A percentile compares a stretch with the other conserved stretches of the same genome.
phyloP scores from a whole-genome alignment of 176 grass and related monocot species.

The Elymus sibiricus region DNA sequence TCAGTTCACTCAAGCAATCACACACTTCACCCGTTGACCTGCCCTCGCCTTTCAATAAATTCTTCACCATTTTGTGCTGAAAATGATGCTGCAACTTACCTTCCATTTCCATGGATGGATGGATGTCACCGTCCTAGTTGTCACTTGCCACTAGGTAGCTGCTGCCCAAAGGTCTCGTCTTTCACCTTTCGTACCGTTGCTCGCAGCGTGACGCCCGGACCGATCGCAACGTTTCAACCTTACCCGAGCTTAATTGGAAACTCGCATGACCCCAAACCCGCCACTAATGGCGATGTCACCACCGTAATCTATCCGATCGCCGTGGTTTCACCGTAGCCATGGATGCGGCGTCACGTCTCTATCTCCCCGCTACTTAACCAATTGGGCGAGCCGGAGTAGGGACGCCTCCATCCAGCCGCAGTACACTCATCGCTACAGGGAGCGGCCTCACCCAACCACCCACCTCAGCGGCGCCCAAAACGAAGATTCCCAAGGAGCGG shows the following conservation, averaged over 20 bases:
- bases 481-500: too few relatives aligned
- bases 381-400: too few relatives aligned
- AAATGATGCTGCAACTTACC: neutral
- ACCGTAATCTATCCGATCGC: too few relatives aligned
- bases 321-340: too few relatives aligned
- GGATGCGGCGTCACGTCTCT: too few relatives aligned
- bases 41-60: neutral
- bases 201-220: neutral
- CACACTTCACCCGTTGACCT: neutral
- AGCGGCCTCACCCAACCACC: too few relatives aligned
- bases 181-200: neutral
- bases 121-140: neutral
- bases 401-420: too few relatives aligned
- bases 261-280: neutral
- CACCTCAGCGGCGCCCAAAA: too few relatives aligned
- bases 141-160: slow-evolving; percentile 1
- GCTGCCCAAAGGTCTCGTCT: neutral
- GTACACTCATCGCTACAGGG: too few relatives aligned
- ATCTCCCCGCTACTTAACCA: too few relatives aligned
- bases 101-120: neutral
- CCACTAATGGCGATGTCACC: too few relatives aligned
- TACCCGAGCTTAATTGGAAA: neutral
- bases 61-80: neutral
- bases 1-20: too few relatives aligned
- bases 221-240: neutral